phyloP scores from a whole-genome alignment of 2,329 filamentous ascomycete species.

The Trichothecium sympodiale region DNA sequence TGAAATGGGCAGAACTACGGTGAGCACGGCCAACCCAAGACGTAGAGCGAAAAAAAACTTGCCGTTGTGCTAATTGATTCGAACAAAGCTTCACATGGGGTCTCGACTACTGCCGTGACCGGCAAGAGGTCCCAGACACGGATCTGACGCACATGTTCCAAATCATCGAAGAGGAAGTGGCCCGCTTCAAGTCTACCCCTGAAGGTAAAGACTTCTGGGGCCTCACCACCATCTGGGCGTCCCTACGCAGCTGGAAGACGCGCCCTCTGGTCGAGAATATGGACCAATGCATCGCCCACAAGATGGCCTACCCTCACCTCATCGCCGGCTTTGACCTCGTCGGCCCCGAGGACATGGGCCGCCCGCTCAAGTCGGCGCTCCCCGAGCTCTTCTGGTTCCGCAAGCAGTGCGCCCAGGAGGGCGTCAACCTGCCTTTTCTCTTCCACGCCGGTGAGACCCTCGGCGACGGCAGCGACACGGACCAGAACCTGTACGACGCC shows the following conservation, averaged over 20 bases:
- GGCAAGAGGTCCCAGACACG: constrained; percentile 52
- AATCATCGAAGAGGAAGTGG: constrained; percentile 67
- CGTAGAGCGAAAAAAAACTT: too few relatives aligned
- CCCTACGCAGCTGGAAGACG: constrained; percentile 52
- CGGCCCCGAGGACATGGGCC: constrained; percentile 73
- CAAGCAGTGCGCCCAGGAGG: constrained; percentile 67
- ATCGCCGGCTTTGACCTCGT: constrained; percentile 85
- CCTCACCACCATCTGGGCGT: constrained; percentile 74
- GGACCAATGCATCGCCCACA: constrained; percentile 77
- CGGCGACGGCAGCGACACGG: constrained; percentile 60
- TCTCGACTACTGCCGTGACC: constrained; percentile 56
- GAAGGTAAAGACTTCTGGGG: constrained; percentile 76
- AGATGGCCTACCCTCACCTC: constrained; percentile 65
- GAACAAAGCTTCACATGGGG: constrained; percentile 54
- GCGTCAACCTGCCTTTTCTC: constrained; percentile 82
- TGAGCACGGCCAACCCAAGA: too few relatives aligned
- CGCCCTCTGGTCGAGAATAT: constrained; percentile 65
- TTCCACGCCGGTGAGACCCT: constrained; percentile 90
- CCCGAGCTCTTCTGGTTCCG: constrained; percentile 91
- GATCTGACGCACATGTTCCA: constrained; percentile 61
- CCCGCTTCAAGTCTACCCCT: constrained; percentile 59
- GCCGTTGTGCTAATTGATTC: neutral
- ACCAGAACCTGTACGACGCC: constrained; percentile 80
- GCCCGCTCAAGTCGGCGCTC: constrained; percentile 63
- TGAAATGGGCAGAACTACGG: constrained; percentile 74